These are phyloP conservation scores for Lasiosphaeria miniovina DNA, from an alignment of 495 filamentous ascomycete species.

Conservation along the genomic window DNA sequence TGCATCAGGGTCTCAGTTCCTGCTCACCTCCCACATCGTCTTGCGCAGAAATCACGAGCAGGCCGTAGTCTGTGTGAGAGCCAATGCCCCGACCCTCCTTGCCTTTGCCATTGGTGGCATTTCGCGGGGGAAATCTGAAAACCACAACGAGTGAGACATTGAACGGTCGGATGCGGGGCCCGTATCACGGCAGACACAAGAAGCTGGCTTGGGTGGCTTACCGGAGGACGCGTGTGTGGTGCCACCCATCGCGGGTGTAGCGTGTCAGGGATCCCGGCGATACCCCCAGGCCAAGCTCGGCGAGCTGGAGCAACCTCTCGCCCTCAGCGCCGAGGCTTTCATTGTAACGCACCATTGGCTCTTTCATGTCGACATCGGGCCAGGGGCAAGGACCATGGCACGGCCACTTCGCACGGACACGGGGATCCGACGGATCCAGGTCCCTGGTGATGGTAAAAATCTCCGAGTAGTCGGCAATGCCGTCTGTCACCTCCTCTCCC, in stretches of 20 bases:
- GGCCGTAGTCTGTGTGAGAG: conserved; percentile 46
- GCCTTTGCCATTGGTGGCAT: conserved; percentile 44
- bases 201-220: conserved; percentile 16
- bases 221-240: conserved; percentile 44
- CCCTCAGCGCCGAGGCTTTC: conserved; percentile 31
- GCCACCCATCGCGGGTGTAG: conserved; percentile 45
- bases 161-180: not conserved
- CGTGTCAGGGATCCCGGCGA: conserved; percentile 26
- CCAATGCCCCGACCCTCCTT: conserved; percentile 45
- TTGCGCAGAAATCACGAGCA: conserved; percentile 44
- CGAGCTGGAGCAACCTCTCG: conserved; percentile 39
- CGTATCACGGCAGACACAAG: not conserved
- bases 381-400: conserved; percentile 47
- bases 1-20: not conserved
- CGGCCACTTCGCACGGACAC: conserved; percentile 41
- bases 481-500: conserved; percentile 47
- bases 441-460: conserved; percentile 49
- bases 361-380: conserved; percentile 38
- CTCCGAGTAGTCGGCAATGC: conserved; percentile 47
- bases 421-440: conserved; percentile 30
- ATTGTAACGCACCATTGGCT: conserved; percentile 31
- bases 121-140: conserved; percentile 36
- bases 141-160: conserved; percentile 9
- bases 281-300: conserved; percentile 36
- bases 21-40: conserved; percentile 42